Evolutionary conservation across 2,329 filamentous ascomycete species (phyloP), one percentile per base, ranked within the genome.

Genomic region (Fusarium palustre): DNA sequence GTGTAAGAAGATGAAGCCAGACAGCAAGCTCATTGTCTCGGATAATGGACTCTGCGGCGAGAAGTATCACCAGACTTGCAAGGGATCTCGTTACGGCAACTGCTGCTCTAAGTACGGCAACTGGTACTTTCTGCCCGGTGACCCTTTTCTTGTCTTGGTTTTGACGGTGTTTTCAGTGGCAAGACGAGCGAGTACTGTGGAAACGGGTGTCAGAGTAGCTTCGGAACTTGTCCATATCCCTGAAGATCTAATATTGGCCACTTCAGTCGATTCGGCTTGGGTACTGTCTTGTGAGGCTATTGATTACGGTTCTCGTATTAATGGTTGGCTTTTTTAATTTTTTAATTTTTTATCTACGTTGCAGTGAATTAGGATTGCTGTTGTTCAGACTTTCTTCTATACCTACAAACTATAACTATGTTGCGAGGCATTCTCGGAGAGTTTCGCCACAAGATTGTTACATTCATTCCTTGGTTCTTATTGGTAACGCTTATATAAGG

Each of bases 1-100:
- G 24, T 79, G 78, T 53, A 66, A 72, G 24, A 68, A 45, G 24
- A 70, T 67, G 56, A 50, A 58, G 30, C 18, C 43, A n/a, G 48
- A 55, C 4, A 58, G 53, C n/a, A 34, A 25, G n/a, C 46, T 59
- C 3, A 47, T 59, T 67, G 64, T 60, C 50, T 71, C 68, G 42
- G 68, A 59, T 22, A 71, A 71, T 28, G 65, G 68, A 10, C 68
- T 71, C 38, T 66, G 65, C 24, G 68, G 68, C 9, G 49, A 62
- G 20, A 59, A 52, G 56, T 71, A 69, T 59, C 57, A 71, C 57
- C 68, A 71, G 54, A 70, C 68, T 25, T 63, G 57, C 49, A 41
- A 66, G 47, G 66, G 60, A 22, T 68, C 66, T 61, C 20, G 28
- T 20, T 63, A 69, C n/a, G 68, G 65, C 33, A 33, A 65, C 30